A percentile compares a stretch with the other conserved stretches of the same genome.
Evolutionary conservation across 805 yeast genomes (phyloP).

Genomic region (Saturnispora gosingensis): DNA sequence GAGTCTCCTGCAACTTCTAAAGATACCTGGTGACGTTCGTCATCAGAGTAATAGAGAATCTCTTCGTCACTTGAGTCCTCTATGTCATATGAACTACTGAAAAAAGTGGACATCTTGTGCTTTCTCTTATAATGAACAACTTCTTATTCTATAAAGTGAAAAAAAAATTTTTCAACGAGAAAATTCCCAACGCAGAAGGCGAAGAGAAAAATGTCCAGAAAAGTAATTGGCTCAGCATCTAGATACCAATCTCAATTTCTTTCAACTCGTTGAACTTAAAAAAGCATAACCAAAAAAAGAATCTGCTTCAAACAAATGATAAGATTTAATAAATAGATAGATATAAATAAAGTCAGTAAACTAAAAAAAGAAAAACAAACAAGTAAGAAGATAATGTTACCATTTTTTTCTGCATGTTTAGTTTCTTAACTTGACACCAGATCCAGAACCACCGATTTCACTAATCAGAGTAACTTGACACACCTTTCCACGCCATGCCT

Average conservation of each 20-base stretch:
- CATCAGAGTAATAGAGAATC: constrained; percentile 49
- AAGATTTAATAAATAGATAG: background rate
- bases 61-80: constrained; percentile 44
- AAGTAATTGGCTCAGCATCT: background rate
- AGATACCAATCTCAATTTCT: background rate
- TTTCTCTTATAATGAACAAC: background rate
- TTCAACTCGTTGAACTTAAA: background rate
- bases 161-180: constrained; percentile 3
- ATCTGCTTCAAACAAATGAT: background rate
- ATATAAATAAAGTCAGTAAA: background rate
- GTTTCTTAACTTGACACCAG: constrained; percentile 59
- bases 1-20: constrained; percentile 6
- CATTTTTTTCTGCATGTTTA: background rate
- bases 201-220: background rate
- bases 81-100: constrained; percentile 52
- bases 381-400: background rate
- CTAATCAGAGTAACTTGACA: constrained; percentile 73
- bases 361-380: background rate
- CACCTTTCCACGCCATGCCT: constrained; percentile 65
- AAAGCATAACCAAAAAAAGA: background rate
- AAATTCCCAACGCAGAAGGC: background rate
- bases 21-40: constrained; percentile 36
- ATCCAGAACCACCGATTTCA: constrained; percentile 80
- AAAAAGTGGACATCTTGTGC: constrained; percentile 77
- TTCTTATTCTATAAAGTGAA: background rate